These are phyloP conservation scores for Tolypocladium nubicola DNA, from an alignment of 2,329 filamentous ascomycete genomes.

Conservation along the genomic window DNA sequence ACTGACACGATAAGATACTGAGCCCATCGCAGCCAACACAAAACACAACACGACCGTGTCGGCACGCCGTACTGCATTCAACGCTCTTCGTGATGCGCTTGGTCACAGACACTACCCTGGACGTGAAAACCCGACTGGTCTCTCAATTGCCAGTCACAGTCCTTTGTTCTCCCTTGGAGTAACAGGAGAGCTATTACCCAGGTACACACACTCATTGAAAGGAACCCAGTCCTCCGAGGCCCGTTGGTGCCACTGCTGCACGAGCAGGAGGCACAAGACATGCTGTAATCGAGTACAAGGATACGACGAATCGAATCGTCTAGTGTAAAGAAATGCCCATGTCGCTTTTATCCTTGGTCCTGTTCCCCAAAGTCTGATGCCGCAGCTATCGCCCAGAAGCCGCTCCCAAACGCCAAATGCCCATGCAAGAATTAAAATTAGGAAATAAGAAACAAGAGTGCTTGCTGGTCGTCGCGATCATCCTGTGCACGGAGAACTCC, in stretches of 20 bases:
- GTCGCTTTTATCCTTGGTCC: not conserved
- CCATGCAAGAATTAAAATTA: slow-evolving; percentile 1
- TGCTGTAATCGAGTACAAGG: not conserved
- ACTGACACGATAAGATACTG: no score
- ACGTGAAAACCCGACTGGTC: not conserved
- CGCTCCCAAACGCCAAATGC: slow-evolving; percentile 1
- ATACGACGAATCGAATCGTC: not conserved
- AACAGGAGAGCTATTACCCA: not conserved
- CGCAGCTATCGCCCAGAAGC: not conserved
- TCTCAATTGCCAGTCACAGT: not conserved
- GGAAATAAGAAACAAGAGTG: not conserved
- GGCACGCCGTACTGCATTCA: not conserved
- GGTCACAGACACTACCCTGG: not conserved
- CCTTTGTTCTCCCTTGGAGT: not conserved
- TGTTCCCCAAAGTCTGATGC: not conserved
- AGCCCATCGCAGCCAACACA: no score
- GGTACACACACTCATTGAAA: not conserved
- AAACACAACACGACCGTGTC: no score
- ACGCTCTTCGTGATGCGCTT: not conserved
- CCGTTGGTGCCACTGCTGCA: not conserved
- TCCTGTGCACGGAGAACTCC: slow-evolving; percentile 25
- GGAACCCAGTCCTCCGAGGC: not conserved
- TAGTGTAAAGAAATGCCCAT: not conserved
- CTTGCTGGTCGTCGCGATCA: not conserved
- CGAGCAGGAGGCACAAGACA: not conserved